Base-by-base conservation (phyloP, 805 yeast genomes). In the Kodamaea kaohsiungensis region DNA sequence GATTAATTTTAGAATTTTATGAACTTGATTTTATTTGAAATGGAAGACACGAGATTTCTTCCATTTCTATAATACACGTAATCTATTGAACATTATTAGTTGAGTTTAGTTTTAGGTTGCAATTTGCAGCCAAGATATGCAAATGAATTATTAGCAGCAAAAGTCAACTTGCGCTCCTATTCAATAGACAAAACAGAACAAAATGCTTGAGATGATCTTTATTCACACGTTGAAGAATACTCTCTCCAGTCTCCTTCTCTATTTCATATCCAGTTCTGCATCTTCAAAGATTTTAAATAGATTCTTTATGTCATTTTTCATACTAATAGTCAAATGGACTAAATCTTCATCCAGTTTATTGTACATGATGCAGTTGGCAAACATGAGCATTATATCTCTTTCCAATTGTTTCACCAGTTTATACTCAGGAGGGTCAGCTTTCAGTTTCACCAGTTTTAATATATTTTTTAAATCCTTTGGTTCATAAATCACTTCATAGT, bases 361-460 rank as follows among this genome's bases (percentile, higher is more conserved):
- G 70, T 85, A 89, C 95, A 89, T 89, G 15, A 89, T 80, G 15
- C 93, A 89, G 67, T 89, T 89, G 50, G 93, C 87, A 70, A 87
- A 88, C 95, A 89, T 88, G 55, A 86, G 73, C 72, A 86, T 78
- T 45, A 89, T 74, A 57, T 87, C 89, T 49, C 87, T 73, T 59
- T 89, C 90, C 18, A 89, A 71, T 54, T 86, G 84, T 37, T 78
- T 75, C 43, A 89, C 79, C 52, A 79, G 76, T 0, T 85, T 86
- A 49, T 83, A 83, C 19, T 59, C 64, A 1, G 76, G 72, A 7
- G 66, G 63, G 10, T 65, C 68, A 1, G 59, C 56, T 51, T 74
- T 76, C 63, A 60, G 69, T 57, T 84, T 84, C 27, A 89, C 78
- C 59, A 75, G 78, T 46, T 77, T 76, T 56, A 80, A 75, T 42